These are phyloP conservation scores for Cladosporium sp. DNA, from an alignment of 2,329 filamentous ascomycete species.

Conservation along the genomic window DNA sequence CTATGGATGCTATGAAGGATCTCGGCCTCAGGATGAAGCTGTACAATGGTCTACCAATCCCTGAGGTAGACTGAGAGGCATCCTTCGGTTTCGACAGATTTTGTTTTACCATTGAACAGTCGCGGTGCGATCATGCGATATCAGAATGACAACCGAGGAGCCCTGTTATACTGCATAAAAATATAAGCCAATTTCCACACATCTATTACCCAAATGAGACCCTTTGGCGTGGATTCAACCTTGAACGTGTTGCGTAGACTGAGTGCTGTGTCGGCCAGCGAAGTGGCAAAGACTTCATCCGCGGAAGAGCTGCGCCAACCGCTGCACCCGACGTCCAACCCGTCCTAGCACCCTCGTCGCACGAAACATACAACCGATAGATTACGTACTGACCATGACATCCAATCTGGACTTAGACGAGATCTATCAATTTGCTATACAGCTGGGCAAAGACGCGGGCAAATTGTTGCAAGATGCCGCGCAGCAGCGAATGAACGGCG, in stretches of 20 bases:
- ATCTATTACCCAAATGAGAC: no score
- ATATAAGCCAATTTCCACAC: no score
- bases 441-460: conserved; percentile 67
- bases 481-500: conserved; percentile 49
- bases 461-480: conserved; percentile 62
- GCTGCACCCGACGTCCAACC: neutral
- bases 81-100: no score
- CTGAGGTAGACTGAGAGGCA: conserved; percentile 54
- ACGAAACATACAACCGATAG: neutral
- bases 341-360: no score
- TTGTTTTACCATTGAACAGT: no score
- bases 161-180: no score
- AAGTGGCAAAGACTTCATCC: neutral
- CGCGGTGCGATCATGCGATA: no score
- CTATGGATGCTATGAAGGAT: conserved; percentile 62
- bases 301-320: neutral
- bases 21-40: conserved; percentile 68
- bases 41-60: conserved; percentile 71
- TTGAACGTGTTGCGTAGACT: no score
- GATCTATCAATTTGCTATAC: conserved; percentile 67
- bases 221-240: no score
- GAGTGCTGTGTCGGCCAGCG: no score
- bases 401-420: conserved; percentile 50
- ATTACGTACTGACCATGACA: neutral
- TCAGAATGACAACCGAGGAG: no score